Conservation (phyloP, 495 filamentous ascomycete genomes). For the Daldinia bambusicola region DNA sequence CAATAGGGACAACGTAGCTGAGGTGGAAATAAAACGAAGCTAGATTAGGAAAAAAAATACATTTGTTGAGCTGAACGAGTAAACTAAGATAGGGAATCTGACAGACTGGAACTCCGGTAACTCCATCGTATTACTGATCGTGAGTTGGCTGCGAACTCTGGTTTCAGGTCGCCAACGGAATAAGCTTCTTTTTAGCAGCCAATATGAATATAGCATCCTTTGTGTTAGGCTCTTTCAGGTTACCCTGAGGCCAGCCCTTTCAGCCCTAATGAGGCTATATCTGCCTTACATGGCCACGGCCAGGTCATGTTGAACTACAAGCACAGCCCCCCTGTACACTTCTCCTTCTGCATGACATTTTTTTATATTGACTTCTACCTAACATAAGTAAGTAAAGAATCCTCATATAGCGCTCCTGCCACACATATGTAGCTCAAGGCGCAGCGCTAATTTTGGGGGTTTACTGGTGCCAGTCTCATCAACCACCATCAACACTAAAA, state of each 20-base stretch:
- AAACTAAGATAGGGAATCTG: no score
- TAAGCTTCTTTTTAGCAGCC: background rate
- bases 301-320: background rate
- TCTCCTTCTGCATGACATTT: background rate
- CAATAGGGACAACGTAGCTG: background rate
- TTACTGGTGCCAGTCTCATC: background rate
- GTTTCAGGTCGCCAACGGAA: background rate
- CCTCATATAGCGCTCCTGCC: background rate
- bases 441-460: background rate
- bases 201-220: background rate
- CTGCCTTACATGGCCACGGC: background rate
- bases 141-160: background rate
- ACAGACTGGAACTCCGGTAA: no score
- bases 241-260: background rate
- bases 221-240: background rate
- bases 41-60: background rate
- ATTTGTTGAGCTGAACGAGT: background rate
- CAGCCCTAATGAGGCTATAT: background rate
- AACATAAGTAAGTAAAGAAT: background rate
- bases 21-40: background rate
- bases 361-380: background rate
- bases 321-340: background rate
- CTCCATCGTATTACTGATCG: no score
- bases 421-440: background rate
- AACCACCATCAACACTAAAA: background rate